Conservation (phyloP, 2,329 filamentous ascomycete species). For the Hypoxylon sp. region DNA sequence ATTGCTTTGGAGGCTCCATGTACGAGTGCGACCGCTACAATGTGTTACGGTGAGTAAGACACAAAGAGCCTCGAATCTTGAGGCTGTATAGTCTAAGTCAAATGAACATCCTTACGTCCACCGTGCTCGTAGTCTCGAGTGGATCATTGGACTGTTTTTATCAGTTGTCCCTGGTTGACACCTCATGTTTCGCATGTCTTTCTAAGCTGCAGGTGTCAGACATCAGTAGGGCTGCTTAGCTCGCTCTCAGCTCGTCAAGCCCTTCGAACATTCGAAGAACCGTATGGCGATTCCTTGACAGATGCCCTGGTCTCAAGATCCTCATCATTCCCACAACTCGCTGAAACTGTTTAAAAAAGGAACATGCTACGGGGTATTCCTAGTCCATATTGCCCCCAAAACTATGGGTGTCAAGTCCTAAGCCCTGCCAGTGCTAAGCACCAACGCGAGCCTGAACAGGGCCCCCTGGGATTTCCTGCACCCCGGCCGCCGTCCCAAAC, state of each 20-base stretch:
- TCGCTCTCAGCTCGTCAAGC: constrained; percentile 46
- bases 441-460: constrained; percentile 51
- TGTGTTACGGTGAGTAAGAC: constrained; percentile 27
- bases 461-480: constrained; percentile 52
- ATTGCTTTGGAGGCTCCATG: constrained; percentile 11
- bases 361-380: constrained; percentile 47
- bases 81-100: constrained; percentile 32
- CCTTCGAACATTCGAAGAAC: constrained; percentile 41
- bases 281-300: constrained; percentile 36
- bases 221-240: constrained; percentile 47
- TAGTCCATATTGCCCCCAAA: constrained; percentile 46
- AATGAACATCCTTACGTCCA: constrained; percentile 28
- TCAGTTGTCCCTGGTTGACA: constrained; percentile 44
- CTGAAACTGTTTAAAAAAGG: constrained; percentile 47
- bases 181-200: constrained; percentile 47
- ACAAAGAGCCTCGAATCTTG: constrained; percentile 33
- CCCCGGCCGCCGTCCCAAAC: constrained; percentile 53
- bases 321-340: constrained; percentile 39
- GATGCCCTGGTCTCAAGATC: constrained; percentile 41
- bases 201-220: constrained; percentile 47
- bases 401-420: constrained; percentile 51
- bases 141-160: constrained; percentile 33
- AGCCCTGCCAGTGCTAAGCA: constrained; percentile 53
- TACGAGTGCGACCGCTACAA: constrained; percentile 36
- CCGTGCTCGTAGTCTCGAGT: constrained; percentile 38